Percentiles rank a stretch among this genome's conserved stretches.
These are phyloP conservation scores for Penicillium sp. DNA, from an alignment of 2,329 filamentous ascomycete species.

Conservation along the genomic window DNA sequence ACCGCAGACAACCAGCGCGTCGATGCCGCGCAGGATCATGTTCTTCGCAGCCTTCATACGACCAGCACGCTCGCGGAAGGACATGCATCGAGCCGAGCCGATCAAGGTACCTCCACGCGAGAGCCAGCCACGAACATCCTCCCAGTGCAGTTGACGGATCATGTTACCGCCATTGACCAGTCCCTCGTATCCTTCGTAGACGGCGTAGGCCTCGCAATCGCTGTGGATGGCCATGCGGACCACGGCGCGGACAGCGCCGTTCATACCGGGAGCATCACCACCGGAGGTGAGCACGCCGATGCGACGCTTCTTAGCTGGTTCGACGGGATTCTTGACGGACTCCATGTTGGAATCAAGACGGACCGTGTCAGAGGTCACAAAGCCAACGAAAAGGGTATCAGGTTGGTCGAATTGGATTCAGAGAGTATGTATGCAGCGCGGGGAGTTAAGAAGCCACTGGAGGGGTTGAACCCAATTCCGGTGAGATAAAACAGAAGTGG, in stretches of 20 bases:
- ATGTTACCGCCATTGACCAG: conserved; percentile 84
- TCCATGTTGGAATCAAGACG: conserved; percentile 20
- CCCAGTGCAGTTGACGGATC: conserved; percentile 85
- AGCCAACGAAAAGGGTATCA: conserved; percentile 6
- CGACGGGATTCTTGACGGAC: conserved; percentile 28
- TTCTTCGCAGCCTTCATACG: conserved; percentile 87
- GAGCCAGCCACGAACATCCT: conserved; percentile 90
- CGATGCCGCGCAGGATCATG: conserved; percentile 87
- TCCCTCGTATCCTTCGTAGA: conserved; percentile 95
- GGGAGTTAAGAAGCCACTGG: conserved; percentile 18
- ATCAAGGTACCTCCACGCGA: conserved; percentile 94
- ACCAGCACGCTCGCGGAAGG: conserved; percentile 84
- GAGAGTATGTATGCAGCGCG: conserved; percentile 9
- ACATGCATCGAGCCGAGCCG: conserved; percentile 88
- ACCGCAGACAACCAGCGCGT: conserved; percentile 93
- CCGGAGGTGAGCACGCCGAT: conserved; percentile 94
- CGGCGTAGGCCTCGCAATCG: conserved; percentile 73
- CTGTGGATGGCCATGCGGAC: conserved; percentile 88
- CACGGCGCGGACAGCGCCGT: conserved; percentile 82
- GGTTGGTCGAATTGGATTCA: conserved; percentile 1
- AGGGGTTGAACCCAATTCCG: conserved; percentile 33
- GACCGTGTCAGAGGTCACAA: conserved; percentile 12
- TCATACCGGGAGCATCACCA: conserved; percentile 94
- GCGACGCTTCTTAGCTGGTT: conserved; percentile 54
- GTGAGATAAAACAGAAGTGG: conserved; percentile 41